These are phyloP conservation scores for Acrocalymma vagum DNA, from an alignment of 2,329 filamentous ascomycete genomes.

Conservation along the genomic window DNA sequence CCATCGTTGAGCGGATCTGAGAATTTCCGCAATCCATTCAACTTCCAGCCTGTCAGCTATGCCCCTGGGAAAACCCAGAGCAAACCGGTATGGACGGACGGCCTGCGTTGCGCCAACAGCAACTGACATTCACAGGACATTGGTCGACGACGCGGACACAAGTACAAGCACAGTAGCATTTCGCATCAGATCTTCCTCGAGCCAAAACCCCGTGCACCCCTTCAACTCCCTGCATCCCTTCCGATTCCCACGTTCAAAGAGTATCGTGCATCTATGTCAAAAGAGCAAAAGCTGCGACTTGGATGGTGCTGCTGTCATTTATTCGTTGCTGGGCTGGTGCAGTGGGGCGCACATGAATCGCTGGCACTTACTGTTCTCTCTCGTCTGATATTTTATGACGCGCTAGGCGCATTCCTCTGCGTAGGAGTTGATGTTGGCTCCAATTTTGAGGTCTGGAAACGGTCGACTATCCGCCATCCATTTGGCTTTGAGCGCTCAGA, in stretches of 20 bases:
- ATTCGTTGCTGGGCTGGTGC: slow-evolving; percentile 81
- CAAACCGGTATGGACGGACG: slow-evolving; percentile 65
- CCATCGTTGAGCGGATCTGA: slow-evolving; percentile 42
- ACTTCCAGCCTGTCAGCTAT: slow-evolving; percentile 78
- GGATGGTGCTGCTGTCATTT: slow-evolving; percentile 93
- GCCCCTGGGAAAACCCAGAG: slow-evolving; percentile 68
- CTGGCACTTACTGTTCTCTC: slow-evolving; percentile 91
- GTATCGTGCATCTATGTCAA: slow-evolving; percentile 88
- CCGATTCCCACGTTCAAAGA: slow-evolving; percentile 90
- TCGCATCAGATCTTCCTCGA: slow-evolving; percentile 98
- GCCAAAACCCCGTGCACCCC: slow-evolving; percentile 82
- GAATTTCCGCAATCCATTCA: slow-evolving; percentile 77
- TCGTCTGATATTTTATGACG: slow-evolving; percentile 94
- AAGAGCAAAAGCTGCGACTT: slow-evolving; percentile 81
- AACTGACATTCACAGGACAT: slow-evolving; percentile 70
- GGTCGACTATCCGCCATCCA: slow-evolving; percentile 89
- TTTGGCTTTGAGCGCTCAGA: slow-evolving; percentile 93
- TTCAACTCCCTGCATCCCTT: slow-evolving; percentile 88
- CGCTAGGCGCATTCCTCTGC: slow-evolving; percentile 88
- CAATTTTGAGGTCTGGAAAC: slow-evolving; percentile 98
- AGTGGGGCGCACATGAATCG: slow-evolving; percentile 85
- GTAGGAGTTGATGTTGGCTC: slow-evolving; percentile 91
- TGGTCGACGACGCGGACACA: slow-evolving; percentile 91
- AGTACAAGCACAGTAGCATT: slow-evolving; percentile 97
- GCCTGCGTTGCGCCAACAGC: background rate